These are phyloP conservation scores for Arachnopeziza araneosa DNA, from an alignment of 2,329 filamentous ascomycete species.

Conservation along the genomic window DNA sequence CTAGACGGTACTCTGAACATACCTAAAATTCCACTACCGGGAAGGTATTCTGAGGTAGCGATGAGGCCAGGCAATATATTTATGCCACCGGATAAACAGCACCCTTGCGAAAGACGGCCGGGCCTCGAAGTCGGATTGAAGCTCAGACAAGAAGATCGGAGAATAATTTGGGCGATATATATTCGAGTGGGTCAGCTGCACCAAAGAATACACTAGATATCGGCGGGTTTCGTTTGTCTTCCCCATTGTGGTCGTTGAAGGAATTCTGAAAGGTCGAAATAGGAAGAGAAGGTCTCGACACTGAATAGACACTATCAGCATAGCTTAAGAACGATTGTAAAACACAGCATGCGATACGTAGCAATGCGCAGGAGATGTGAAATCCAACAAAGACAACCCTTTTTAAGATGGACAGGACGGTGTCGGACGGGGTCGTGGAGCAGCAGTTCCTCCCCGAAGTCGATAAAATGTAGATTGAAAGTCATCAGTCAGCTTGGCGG, in stretches of 20 bases:
- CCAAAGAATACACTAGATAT: background rate
- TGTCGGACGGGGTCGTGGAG: background rate
- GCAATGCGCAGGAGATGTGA: background rate
- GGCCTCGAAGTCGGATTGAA: slow-evolving; percentile 3
- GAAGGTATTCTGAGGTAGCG: slow-evolving; percentile 1
- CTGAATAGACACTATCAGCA: too few species aligned
- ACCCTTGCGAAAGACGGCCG: slow-evolving; percentile 1
- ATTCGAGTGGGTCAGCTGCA: slow-evolving; percentile 1
- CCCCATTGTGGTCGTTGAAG: too few species aligned
- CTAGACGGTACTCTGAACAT: background rate
- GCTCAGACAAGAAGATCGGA: background rate
- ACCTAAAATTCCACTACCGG: background rate
- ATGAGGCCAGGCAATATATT: slow-evolving; percentile 1
- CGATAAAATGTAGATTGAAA: background rate
- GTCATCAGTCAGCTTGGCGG: background rate
- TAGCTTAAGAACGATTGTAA: too few species aligned
- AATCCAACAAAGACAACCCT: background rate
- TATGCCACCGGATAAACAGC: slow-evolving; percentile 1
- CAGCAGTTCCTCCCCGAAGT: background rate
- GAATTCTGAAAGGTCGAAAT: too few species aligned
- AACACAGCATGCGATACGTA: too few species aligned
- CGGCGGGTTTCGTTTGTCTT: background rate
- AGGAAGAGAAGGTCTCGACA: too few species aligned
- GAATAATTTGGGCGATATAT: background rate
- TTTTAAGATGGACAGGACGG: background rate